A percentile compares a stretch with the other conserved stretches of the same genome.
Conservation (phyloP, 768 basidiomycete species). For the Trametes gibbosa region DNA sequence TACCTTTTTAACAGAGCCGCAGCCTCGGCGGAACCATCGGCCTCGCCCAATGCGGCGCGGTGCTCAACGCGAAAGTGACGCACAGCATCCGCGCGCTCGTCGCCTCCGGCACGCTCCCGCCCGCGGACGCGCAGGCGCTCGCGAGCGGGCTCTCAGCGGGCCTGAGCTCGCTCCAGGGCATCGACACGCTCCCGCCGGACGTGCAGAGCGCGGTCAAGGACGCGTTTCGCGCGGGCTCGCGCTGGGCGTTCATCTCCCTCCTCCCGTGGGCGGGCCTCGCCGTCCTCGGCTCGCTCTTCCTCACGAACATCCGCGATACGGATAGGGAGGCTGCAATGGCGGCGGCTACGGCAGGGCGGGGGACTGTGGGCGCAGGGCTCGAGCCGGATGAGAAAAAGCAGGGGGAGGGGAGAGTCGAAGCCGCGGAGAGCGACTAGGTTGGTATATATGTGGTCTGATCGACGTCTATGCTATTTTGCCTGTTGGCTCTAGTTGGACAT, state of each 20-base stretch:
- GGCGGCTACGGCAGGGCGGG: neutral
- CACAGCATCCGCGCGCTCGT: slow-evolving; percentile 30
- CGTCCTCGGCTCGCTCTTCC: slow-evolving; percentile 35
- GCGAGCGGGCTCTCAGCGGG: slow-evolving; percentile 25
- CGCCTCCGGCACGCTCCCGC: slow-evolving; percentile 29
- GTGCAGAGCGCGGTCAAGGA: slow-evolving; percentile 36
- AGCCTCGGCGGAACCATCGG: slow-evolving; percentile 52
- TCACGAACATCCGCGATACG: slow-evolving; percentile 37
- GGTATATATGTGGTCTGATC: too few relatives aligned
- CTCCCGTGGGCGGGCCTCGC: slow-evolving; percentile 46
- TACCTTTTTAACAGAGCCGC: slow-evolving; percentile 36
- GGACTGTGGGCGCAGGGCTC: neutral
- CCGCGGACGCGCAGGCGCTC: slow-evolving; percentile 29
- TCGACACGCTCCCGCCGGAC: slow-evolving; percentile 35
- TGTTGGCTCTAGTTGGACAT: too few relatives aligned
- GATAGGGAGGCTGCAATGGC: slow-evolving; percentile 15
- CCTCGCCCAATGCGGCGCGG: slow-evolving; percentile 50
- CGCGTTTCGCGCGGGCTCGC: slow-evolving; percentile 41
- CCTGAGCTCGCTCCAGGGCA: slow-evolving; percentile 35
- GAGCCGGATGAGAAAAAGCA: neutral
- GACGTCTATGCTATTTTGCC: too few relatives aligned
- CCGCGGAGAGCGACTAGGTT: too few relatives aligned
- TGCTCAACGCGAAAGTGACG: slow-evolving; percentile 44
- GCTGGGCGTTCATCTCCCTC: slow-evolving; percentile 46
- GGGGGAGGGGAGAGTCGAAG: neutral